These are phyloP conservation scores for Adansonia madagascariensis DNA, from an alignment of 441 rosid species.

Conservation along the genomic window DNA sequence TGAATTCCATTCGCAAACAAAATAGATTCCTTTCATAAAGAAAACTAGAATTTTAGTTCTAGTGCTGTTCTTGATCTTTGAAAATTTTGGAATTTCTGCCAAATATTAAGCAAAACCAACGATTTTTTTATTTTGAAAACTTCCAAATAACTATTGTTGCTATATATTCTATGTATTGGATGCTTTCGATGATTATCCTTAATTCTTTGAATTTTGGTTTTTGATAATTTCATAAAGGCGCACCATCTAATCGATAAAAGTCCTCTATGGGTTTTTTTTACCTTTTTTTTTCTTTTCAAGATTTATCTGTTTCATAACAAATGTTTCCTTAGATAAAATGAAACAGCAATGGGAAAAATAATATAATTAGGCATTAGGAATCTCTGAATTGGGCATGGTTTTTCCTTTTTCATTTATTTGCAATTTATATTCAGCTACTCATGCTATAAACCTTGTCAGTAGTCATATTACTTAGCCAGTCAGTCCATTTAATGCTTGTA, in stretches of 20 bases:
- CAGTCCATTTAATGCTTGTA: background rate
- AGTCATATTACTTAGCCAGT: background rate
- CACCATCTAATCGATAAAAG: slow-evolving; percentile 2
- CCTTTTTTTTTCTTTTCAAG: background rate
- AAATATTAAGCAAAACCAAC: background rate
- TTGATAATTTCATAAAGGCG: background rate
- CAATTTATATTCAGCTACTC: background rate
- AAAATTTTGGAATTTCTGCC: background rate
- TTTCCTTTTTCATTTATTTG: background rate
- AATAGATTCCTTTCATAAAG: background rate
- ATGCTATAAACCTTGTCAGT: background rate
- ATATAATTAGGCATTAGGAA: background rate
- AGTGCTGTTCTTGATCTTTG: background rate
- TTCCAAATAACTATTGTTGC: background rate
- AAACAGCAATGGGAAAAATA: background rate
- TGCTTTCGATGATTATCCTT: background rate
- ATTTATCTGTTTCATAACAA: background rate
- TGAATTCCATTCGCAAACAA: background rate
- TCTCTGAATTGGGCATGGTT: background rate
- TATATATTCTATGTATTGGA: background rate
- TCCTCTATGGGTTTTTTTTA: background rate
- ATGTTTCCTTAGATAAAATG: background rate
- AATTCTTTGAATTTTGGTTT: background rate
- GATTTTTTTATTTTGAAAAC: background rate
- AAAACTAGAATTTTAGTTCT: background rate